Base-by-base conservation (phyloP, 176 grass and related monocot genomes). In the Carex scoparia region DNA sequence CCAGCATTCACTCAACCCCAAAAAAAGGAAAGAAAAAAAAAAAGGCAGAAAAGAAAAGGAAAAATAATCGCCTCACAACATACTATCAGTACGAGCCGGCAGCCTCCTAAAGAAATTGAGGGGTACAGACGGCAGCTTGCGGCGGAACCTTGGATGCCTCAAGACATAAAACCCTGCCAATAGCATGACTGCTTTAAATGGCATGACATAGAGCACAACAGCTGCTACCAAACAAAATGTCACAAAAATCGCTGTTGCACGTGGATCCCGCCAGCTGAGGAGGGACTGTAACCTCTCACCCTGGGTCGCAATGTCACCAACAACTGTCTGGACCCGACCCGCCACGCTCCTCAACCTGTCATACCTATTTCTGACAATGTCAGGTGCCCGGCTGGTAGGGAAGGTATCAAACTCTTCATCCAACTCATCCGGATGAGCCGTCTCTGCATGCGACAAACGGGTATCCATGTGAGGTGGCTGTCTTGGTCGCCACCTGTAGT, bases 41-140 rank as follows among this genome's bases (percentile, higher is more conserved):
- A 7, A 76, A 55, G 15, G 2, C 30, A 37, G 3, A 4, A 68
- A 40, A 12, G 13, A 40, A 78, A 15, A 57, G 5, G 13, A 16
- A 78, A 78, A 16, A 16, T n/a, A 30, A 55, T 5, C 62, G 7
- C 27, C 9, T 83, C 61, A 94, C 60, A 94, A 65, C 85, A 91
- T 71, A 77, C 89, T 88, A 68, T 91, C 86, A 1, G 83, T 91
- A 31, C 87, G 84, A 0, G 85, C 65, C 2, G 89, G 92, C 69
- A 91, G 65, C 67, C 92, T 86, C 80, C 89, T 84, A 71, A 94
- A 91, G 89, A 91, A 91, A 81, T 89, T 94, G 57, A 94, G 89
- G 9, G 89, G 92, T 59, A 81, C 87, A 14, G 87, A 91, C 7
- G 87, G 89, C 35, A 94, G 74, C 85, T 85, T 89, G 42, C 89